Base-by-base conservation (phyloP, 768 basidiomycete species). In the Macrolepiota dolichaula region DNA sequence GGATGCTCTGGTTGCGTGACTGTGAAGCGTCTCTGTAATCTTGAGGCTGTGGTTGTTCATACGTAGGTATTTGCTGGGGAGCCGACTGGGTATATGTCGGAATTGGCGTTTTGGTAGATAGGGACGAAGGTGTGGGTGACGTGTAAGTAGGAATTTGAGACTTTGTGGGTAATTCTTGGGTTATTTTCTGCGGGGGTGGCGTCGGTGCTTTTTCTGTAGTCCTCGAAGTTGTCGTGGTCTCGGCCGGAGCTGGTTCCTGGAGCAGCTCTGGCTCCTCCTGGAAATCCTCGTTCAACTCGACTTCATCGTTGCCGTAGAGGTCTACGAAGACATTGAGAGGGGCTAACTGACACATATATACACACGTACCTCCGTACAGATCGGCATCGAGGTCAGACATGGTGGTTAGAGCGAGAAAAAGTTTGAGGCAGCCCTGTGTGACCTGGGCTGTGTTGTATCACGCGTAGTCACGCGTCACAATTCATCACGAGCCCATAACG, bases 351-450 rank as follows among this genome's bases (percentile, higher is more conserved):
- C 25, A 17, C n/a, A 40, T 29, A 51, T 19, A 35, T 19, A 13
- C 12, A n/a, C 24, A 69, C 86, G 59, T 71, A 91, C 93, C 93
- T 69, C 92, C 91, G 69, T 95, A 95, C 56, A 94, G 82, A 73
- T 94, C 93, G 75, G 90, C 90, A 73, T 94, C 91, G 73, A 91
- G 87, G 77, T 91, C 90, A 64, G 88, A 86, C 89, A 89, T 89
- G 67, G 73, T 57, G 61, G 63, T 69, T 62, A 58, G 62, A 62
- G 71, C 70, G 70, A 73, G 77, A 46, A 52, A 51, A 62, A 55
- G 40, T 51, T 51, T 58, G 17, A 17, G 58, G 3, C 17, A 15
- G 13, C 24, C 49, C 13, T n/a, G 59, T 36, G 58, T 57, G 52
- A 61, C 60, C 35, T 27, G 7, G 24, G 60, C 35, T 62, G 42